Conservation (phyloP, 2,329 filamentous ascomycete species). For the Fusarium veterinarium region DNA sequence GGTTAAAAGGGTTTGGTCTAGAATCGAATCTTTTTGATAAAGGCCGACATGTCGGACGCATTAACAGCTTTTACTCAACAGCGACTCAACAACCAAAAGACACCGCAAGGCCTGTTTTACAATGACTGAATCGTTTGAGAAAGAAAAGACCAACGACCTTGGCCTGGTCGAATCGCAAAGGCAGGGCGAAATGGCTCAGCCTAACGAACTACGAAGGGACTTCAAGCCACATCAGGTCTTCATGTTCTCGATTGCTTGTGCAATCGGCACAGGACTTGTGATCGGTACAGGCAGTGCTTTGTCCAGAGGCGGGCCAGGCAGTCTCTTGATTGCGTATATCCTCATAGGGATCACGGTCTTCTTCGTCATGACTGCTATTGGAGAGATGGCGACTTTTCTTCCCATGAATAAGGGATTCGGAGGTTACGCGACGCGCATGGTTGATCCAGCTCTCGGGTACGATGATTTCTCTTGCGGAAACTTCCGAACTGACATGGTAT, state of each 20-base stretch:
- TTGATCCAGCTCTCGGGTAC: constrained; percentile 48
- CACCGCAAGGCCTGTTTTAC: neutral
- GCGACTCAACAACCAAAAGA: too few species aligned
- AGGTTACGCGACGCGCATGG: constrained; percentile 47
- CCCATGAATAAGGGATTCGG: constrained; percentile 46
- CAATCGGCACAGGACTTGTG: constrained; percentile 58
- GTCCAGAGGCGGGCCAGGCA: constrained; percentile 45
- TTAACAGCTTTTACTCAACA: too few species aligned
- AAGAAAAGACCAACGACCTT: neutral
- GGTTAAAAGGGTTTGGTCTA: too few species aligned
- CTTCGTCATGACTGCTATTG: constrained; percentile 63
- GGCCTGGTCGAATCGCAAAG: neutral
- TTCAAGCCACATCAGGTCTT: constrained; percentile 47
- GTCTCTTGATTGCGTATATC: constrained; percentile 54
- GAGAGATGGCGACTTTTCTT: constrained; percentile 49
- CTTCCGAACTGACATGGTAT: too few species aligned
- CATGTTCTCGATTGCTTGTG: constrained; percentile 54
- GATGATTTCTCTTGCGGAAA: neutral
- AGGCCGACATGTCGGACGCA: too few species aligned
- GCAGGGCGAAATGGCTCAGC: neutral
- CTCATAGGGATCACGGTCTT: constrained; percentile 63
- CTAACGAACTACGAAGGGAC: constrained; percentile 23
- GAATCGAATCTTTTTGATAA: too few species aligned
- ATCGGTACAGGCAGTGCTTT: constrained; percentile 56
- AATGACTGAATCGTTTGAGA: neutral